Evolutionary conservation across 768 basidiomycete genomes (phyloP), one percentile per base, ranked within the genome.

Genomic region (Leccinellum rugosiceps): DNA sequence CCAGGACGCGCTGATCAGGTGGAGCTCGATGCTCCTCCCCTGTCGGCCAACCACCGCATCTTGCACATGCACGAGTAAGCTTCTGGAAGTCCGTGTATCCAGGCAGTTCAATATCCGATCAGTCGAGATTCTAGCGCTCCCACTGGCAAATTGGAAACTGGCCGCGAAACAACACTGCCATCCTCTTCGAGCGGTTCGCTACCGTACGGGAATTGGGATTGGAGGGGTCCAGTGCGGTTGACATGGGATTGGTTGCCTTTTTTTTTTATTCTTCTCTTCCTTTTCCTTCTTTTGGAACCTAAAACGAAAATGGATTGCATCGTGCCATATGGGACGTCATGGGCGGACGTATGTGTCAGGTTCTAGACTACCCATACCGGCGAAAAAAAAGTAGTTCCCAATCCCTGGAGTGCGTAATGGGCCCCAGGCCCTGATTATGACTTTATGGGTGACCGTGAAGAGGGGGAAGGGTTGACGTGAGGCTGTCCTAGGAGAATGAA

Each of bases 81-180:
- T 65, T 70, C 68, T 61, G 50, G 60, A 68, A 68, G 66, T 47
- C 68, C 61, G 66, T 61, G 50, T 52, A 57, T 35, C 23, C 61
- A 68, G 68, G 61, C 66, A 68, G 59, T 61, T 70, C 66, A 59
- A 68, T 70, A 66, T 68, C 68, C 66, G 67, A 59, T 70, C 63
- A 70, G 66, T 70, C 66, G 68, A 68, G 67, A 53, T 63, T 68
- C 61, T 58, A 31, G 59, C 63, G 68, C 68, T 57, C n/a, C 59
- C 60, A 69, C 50, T 53, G 51, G 50, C 54, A 41, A 52, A 53
- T 48, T 51, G 53, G 64, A 48, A 43, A 51, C 53, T n/a, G 53
- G n/a, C n/a, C n/a, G 53, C 48, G 45, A 47, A 45, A 50, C 59
- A 58, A 53, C 50, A 52, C 41, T 11, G 41, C n/a, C 58, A 53